These are phyloP conservation scores for Pseudogymnoascus sp. DNA, from an alignment of 2,329 filamentous ascomycete genomes.

Conservation along the genomic window DNA sequence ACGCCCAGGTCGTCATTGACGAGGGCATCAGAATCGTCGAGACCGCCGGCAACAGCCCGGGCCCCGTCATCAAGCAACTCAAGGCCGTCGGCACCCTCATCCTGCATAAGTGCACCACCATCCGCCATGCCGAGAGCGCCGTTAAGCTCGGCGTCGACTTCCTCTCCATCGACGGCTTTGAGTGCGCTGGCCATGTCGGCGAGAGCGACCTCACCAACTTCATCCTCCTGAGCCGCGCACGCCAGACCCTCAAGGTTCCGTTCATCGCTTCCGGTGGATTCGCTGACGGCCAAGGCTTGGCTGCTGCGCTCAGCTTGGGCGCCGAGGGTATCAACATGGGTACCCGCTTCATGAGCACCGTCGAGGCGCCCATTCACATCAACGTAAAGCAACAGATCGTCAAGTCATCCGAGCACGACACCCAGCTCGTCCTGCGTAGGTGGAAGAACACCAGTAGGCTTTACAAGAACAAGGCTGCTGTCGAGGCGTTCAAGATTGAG, in stretches of 20 bases:
- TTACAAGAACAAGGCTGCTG: constrained; percentile 82
- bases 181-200: constrained; percentile 85
- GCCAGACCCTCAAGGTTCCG: constrained; percentile 74
- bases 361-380: constrained; percentile 83
- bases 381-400: constrained; percentile 96
- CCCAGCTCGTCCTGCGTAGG: constrained; percentile 73
- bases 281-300: constrained; percentile 86
- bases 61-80: constrained; percentile 79
- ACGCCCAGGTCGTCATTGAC: constrained; percentile 86
- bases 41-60: constrained; percentile 83
- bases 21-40: constrained; percentile 89
- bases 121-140: constrained; percentile 83
- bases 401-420: constrained; percentile 80
- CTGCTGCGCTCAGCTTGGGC: constrained; percentile 80
- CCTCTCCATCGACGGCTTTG: constrained; percentile 92
- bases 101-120: constrained; percentile 96
- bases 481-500: constrained; percentile 75
- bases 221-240: constrained; percentile 74
- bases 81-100: constrained; percentile 73
- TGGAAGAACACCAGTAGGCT: constrained; percentile 90
- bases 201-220: constrained; percentile 86
- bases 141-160: constrained; percentile 95
- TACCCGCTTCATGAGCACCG: constrained; percentile 92
- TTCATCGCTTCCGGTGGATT: constrained; percentile 97
- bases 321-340: constrained; percentile 98